A percentile compares a stretch with the other conserved stretches of the same genome.
These are phyloP conservation scores for Geotrichum citri-aurantii DNA, from an alignment of 1,139 yeast species.

Conservation along the genomic window DNA sequence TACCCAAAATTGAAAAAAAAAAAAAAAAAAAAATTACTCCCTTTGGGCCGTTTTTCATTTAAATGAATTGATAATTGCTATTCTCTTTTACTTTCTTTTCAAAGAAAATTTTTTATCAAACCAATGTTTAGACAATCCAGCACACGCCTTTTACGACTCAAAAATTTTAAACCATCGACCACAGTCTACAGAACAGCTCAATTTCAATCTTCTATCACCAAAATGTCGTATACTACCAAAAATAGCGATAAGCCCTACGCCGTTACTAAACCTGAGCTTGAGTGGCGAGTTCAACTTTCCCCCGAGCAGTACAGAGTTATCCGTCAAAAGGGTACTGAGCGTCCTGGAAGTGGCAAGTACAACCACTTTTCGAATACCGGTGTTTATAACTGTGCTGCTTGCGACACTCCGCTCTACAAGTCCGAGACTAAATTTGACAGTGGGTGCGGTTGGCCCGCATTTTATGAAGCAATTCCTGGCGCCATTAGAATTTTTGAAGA, in stretches of 20 bases:
- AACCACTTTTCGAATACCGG: slow-evolving; percentile 49
- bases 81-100: neutral
- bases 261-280: slow-evolving; percentile 47
- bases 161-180: neutral
- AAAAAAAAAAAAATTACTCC: too few species aligned
- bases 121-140: neutral
- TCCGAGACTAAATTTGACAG: slow-evolving; percentile 79
- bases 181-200: neutral
- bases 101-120: too few species aligned
- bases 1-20: too few species aligned
- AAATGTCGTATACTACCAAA: neutral
- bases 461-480: slow-evolving; percentile 83
- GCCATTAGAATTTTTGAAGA: slow-evolving; percentile 62
- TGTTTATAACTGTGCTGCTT: slow-evolving; percentile 77
- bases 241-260: slow-evolving; percentile 15
- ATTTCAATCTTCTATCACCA: neutral
- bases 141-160: neutral
- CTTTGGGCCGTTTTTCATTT: neutral
- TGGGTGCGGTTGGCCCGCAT: slow-evolving; percentile 98
- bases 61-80: neutral
- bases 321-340: slow-evolving; percentile 77
- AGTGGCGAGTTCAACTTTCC: slow-evolving; percentile 75
- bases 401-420: slow-evolving; percentile 70
- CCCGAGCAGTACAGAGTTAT: slow-evolving; percentile 77
- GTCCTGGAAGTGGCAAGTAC: slow-evolving; percentile 74